Percentiles rank a stretch among this genome's conserved stretches.
These are phyloP conservation scores for Calocera viscosa DNA, from an alignment of 768 basidiomycete species.

Conservation along the genomic window DNA sequence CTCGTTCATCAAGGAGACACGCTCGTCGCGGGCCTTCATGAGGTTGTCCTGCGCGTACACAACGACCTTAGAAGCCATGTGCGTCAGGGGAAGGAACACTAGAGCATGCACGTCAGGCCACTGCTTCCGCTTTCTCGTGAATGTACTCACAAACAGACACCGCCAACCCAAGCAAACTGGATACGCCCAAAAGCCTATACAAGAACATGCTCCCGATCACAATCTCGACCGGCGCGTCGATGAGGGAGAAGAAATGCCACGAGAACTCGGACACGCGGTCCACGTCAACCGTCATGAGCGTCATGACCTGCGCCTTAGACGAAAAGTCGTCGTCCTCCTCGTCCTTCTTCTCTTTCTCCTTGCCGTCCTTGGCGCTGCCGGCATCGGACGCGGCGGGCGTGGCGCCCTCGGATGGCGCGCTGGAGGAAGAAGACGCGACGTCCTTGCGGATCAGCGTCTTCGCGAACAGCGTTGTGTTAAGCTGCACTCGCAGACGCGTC, in stretches of 20 bases:
- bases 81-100: constrained; percentile 59
- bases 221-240: constrained; percentile 75
- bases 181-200: constrained; percentile 58
- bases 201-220: constrained; percentile 60
- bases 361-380: constrained; percentile 27
- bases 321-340: constrained; percentile 37
- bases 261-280: constrained; percentile 78
- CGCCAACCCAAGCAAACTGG: constrained; percentile 18
- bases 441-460: constrained; percentile 83
- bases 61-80: constrained; percentile 69
- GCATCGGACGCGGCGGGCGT: background rate
- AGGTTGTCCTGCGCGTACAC: constrained; percentile 68
- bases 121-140: constrained; percentile 14
- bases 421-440: constrained; percentile 37
- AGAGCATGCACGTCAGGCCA: constrained; percentile 4
- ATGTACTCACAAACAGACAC: constrained; percentile 25
- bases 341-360: constrained; percentile 47
- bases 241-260: constrained; percentile 62
- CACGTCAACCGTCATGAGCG: constrained; percentile 88
- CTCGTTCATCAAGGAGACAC: constrained; percentile 87
- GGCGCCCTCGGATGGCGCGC: constrained; percentile 27
- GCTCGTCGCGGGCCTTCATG: constrained; percentile 86
- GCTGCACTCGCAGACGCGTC: constrained; percentile 55
- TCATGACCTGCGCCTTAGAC: constrained; percentile 74
- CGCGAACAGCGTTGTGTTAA: constrained; percentile 72